These are phyloP conservation scores for Yamadazyma scolyti DNA, from an alignment of 805 yeast genomes.

Conservation along the genomic window DNA sequence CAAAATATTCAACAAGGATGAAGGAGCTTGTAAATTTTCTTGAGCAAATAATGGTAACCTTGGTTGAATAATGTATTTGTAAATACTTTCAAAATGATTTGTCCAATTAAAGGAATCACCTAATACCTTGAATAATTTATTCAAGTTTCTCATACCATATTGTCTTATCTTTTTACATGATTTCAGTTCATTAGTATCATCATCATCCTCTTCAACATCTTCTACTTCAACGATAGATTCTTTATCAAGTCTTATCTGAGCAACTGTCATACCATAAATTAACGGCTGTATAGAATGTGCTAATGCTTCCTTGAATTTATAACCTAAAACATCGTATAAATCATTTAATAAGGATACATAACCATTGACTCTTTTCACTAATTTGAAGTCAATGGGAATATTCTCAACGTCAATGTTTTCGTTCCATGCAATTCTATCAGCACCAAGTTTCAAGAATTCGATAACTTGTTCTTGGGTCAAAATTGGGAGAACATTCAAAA, in stretches of 20 bases:
- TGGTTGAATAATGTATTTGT: slow-evolving; percentile 53
- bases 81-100: slow-evolving; percentile 46
- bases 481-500: slow-evolving; percentile 59
- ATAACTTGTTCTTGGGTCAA: slow-evolving; percentile 49
- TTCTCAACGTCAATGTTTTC: slow-evolving; percentile 7
- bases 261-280: slow-evolving; percentile 48
- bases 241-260: slow-evolving; percentile 34
- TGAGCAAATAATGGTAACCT: slow-evolving; percentile 64
- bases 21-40: slow-evolving; percentile 81
- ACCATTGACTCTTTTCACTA: slow-evolving; percentile 55
- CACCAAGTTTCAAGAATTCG: slow-evolving; percentile 61
- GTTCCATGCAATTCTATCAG: slow-evolving; percentile 47
- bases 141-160: slow-evolving; percentile 61
- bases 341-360: slow-evolving; percentile 60
- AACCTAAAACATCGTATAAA: slow-evolving; percentile 56
- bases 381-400: slow-evolving; percentile 22
- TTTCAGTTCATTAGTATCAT: slow-evolving; percentile 22
- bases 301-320: slow-evolving; percentile 47
- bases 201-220: slow-evolving; percentile 8
- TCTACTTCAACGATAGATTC: slow-evolving; percentile 9
- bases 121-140: slow-evolving; percentile 50
- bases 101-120: slow-evolving; percentile 57
- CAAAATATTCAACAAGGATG: slow-evolving; percentile 68
- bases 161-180: slow-evolving; percentile 61
- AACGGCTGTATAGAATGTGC: slow-evolving; percentile 54